Evolutionary conservation across 805 yeast species (phyloP), one percentile per base, ranked within the genome.

Genomic region (Barnettozyma populi): DNA sequence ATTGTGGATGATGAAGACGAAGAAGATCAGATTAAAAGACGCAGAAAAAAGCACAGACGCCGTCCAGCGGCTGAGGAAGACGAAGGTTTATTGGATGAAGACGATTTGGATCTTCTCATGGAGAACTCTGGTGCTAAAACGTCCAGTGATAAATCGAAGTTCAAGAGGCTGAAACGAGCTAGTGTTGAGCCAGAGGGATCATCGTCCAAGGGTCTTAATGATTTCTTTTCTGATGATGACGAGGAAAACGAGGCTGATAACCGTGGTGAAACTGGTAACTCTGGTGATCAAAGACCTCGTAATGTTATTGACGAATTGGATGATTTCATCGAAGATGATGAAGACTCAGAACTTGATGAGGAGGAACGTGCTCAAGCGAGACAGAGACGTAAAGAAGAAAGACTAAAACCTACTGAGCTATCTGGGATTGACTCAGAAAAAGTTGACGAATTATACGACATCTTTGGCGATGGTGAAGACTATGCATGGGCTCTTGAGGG

Each of bases 401-500:
- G 80, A 64, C 76, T 67, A 39, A 69, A 78, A 57, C 79, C 85
- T 11, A 71, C 80, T 5, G 79, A 79, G 55, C 70, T 80, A 36
- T 73, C 84, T 1, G 78, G 75, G 38, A 69, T 86, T 38, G 96
- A 94, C 57, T 84, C 94, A 47, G 98, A 94, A 59, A 87, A 88
- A 63, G 78, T 92, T 54, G 94, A 89, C 60, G 97, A 92, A 66
- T 78, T 94, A 62, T 90, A 82, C 60, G 99, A 94, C 64, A 88
- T 94, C 13, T 94, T 94, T 63, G 99, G 99, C 55, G 95, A 90
- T 65, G 99, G 99, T 44, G 90, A 83, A 54, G 97, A 92, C 61
- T 94, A 94, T 66, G 97, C 88, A 48, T 94, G 99, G 98, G 99
- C 99, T 11, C 72, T 94, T 47, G 97, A 89, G 60, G 94, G 88